Evolutionary conservation across 108 stramenopile genomes (phyloP), one percentile per base, ranked within the genome.

Genomic region (Nitzschia sp.): DNA sequence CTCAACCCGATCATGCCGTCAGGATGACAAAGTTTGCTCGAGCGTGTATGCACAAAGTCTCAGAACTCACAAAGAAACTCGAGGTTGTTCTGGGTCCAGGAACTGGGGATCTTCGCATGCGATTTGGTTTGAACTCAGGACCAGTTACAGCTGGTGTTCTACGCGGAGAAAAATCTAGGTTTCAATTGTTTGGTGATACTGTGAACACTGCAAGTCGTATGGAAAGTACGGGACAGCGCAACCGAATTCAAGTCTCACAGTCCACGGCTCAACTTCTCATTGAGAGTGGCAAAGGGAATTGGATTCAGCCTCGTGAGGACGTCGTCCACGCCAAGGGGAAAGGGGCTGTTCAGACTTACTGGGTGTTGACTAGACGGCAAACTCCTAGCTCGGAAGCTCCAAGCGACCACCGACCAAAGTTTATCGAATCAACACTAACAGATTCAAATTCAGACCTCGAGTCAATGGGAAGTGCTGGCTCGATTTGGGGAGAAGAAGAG

Each of bases 151-250:
- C 70, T 1, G 70, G 70, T 7, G 70, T 71, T 41, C 34, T 71
- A 38, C 37, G 70, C 29, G 70, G 70, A 0, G 70, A 71, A 37
- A 71, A 71, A 51, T 71, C 70, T 20, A 60, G 70, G 17, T 71
- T 71, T 51, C 75, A 76, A 57, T 38, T 76, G 17, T 76, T 76
- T 57, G 75, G 75, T 21, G 69, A 70, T 41, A 76, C 75, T 10
- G 68, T 75, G 11, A 61, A 63, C 21, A 54, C 65, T 7, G 63
- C 65, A 10, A 38, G n/a, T 6, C 50, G 67, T 6, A 76, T 76
- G 69, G 75, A 78, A 39, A 78, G 71, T 24, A 78, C 77, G n/a
- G 77, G 77, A 0, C 22, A 51, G 29, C 43, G 61, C 14, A 70
- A 75, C 25, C 63, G 65, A 11, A 79, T 79, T 37, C 77, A 79